Conservation (phyloP, 2,329 filamentous ascomycete species). For the Paecilomyces dactylethromorphus region DNA sequence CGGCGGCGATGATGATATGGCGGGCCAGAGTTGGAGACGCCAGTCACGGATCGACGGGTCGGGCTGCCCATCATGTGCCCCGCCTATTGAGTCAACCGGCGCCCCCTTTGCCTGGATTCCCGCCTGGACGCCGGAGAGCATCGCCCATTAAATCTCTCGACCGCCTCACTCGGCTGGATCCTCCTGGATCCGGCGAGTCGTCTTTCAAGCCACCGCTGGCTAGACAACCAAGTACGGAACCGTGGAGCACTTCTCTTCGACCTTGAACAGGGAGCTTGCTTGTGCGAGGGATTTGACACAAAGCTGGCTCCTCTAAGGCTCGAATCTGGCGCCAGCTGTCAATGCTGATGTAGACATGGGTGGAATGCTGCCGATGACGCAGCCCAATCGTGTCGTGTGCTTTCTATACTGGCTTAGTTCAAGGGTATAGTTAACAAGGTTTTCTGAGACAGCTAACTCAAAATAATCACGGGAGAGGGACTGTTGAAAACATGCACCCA, state of each 20-base stretch:
- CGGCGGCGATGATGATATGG: constrained; percentile 1
- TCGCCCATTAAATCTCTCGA: not conserved
- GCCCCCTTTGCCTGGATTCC: not conserved
- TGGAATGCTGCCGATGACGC: not conserved
- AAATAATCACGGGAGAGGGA: not conserved
- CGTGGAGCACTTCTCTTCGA: not conserved
- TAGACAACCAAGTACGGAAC: not conserved
- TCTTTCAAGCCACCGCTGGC: not conserved
- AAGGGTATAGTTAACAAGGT: not conserved
- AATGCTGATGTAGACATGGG: not conserved
- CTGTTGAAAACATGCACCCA: too few species aligned
- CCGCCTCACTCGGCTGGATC: not conserved
- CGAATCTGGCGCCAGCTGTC: not conserved
- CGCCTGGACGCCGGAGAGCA: not conserved
- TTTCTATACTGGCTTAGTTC: not conserved
- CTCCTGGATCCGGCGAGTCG: not conserved
- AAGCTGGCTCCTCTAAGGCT: not conserved
- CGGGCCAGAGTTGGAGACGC: not conserved
- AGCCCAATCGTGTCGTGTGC: not conserved
- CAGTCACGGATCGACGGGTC: not conserved
- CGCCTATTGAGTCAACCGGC: not conserved
- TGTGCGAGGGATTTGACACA: not conserved
- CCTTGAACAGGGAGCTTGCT: not conserved
- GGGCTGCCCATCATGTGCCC: constrained; percentile 6
- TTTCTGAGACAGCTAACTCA: not conserved